phyloP scores from a whole-genome alignment of 495 filamentous ascomycete genomes.

The Immersiella caudata region DNA sequence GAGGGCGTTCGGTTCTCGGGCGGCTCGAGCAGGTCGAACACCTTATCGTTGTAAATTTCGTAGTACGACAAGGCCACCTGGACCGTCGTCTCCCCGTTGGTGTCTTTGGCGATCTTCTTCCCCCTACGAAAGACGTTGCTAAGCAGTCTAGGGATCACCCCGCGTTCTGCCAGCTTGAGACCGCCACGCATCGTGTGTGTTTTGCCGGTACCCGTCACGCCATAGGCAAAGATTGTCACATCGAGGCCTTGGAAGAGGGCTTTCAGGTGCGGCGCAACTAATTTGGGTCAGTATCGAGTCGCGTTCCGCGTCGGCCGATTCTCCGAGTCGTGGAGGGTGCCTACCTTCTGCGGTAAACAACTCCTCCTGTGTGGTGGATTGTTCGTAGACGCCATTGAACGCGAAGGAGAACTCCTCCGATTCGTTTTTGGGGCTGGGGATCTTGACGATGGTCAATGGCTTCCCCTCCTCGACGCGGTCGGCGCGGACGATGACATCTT shows the following conservation, averaged over 20 bases:
- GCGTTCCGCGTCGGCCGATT: background rate
- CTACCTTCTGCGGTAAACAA: slow-evolving; percentile 87
- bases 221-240: slow-evolving; percentile 94
- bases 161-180: slow-evolving; percentile 82
- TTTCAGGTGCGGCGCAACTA: slow-evolving; percentile 69
- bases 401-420: slow-evolving; percentile 89
- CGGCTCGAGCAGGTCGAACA: slow-evolving; percentile 89
- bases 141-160: slow-evolving; percentile 86
- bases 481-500: slow-evolving; percentile 80
- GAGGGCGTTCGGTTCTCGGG: slow-evolving; percentile 86
- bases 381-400: slow-evolving; percentile 92
- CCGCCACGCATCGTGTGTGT: slow-evolving; percentile 98
- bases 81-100: slow-evolving; percentile 70
- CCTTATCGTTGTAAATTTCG: slow-evolving; percentile 97
- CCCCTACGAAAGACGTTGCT: slow-evolving; percentile 83
- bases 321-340: slow-evolving; percentile 23
- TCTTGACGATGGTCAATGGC: slow-evolving; percentile 70
- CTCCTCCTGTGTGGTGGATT: slow-evolving; percentile 75
- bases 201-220: slow-evolving; percentile 93
- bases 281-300: slow-evolving; percentile 22
- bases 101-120: slow-evolving; percentile 87
- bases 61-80: slow-evolving; percentile 88
- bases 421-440: slow-evolving; percentile 93
- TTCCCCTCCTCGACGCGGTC: slow-evolving; percentile 59
- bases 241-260: slow-evolving; percentile 93